Conservation (phyloP, 2,329 filamentous ascomycete species). For the Nigrograna mackinnonii region DNA sequence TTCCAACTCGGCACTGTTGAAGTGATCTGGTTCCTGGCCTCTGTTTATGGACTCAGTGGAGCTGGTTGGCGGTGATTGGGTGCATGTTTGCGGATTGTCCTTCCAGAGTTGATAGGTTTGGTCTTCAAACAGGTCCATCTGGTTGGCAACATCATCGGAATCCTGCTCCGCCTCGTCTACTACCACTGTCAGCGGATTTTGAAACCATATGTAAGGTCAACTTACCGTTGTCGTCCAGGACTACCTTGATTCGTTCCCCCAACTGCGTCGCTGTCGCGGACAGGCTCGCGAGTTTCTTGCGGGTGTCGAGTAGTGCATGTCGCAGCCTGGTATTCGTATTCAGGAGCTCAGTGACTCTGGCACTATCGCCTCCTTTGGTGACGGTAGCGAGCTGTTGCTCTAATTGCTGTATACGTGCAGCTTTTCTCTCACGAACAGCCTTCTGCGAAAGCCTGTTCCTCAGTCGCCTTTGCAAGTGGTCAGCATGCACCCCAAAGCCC, state of each 20-base stretch:
- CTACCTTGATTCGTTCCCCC: neutral
- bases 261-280: neutral
- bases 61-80: neutral
- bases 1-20: neutral
- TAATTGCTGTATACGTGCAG: neutral
- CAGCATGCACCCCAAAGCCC: no score
- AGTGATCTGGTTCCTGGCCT: neutral
- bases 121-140: neutral
- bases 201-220: neutral
- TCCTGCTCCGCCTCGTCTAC: neutral
- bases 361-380: neutral
- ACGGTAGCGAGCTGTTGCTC: neutral
- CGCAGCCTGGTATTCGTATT: neutral
- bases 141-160: neutral
- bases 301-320: neutral
- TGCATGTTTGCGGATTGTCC: neutral
- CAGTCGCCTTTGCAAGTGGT: neutral
- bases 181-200: neutral
- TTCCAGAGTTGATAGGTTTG: neutral
- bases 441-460: neutral
- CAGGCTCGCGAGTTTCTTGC: neutral
- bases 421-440: neutral
- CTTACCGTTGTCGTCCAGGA: neutral
- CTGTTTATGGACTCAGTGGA: neutral
- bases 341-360: neutral